phyloP scores from a whole-genome alignment of 1,284 basidiomycete species.

The Marasmius oreades region DNA sequence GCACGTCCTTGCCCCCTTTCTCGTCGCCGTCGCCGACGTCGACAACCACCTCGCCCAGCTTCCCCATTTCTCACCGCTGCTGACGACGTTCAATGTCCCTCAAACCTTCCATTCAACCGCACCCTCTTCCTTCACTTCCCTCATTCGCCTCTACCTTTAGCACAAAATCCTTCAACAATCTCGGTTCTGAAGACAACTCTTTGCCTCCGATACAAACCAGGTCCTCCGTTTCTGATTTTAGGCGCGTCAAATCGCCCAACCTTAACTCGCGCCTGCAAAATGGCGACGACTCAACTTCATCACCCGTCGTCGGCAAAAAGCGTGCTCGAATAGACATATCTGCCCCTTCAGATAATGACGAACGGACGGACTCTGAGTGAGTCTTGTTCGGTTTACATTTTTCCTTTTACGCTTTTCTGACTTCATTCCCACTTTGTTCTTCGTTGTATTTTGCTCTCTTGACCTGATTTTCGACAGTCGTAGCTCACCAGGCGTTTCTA shows the following conservation, averaged over 20 bases:
- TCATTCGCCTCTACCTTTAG: slow-evolving; percentile 73
- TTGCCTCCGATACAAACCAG: slow-evolving; percentile 61
- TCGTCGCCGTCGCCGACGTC: slow-evolving; percentile 12
- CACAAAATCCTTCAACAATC: slow-evolving; percentile 45
- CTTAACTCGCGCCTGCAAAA: slow-evolving; percentile 27
- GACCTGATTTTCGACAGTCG: neutral
- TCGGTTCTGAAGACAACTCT: slow-evolving; percentile 41
- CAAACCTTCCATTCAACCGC: slow-evolving; percentile 38
- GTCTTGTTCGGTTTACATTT: slow-evolving; percentile 20
- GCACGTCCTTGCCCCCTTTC: slow-evolving; percentile 10
- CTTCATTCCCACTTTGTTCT: slow-evolving; percentile 14
- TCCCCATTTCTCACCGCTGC: neutral
- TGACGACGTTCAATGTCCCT: slow-evolving; percentile 9
- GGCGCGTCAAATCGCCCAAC: slow-evolving; percentile 32
- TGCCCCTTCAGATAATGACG: slow-evolving; percentile 31
- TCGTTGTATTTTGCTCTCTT: slow-evolving; percentile 21
- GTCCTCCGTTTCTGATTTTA: slow-evolving; percentile 24
- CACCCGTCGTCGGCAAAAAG: slow-evolving; percentile 34
- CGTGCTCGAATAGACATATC: slow-evolving; percentile 40
- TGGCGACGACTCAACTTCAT: slow-evolving; percentile 24
- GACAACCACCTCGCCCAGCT: neutral
- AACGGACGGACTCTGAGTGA: slow-evolving; percentile 36
- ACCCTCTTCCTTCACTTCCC: slow-evolving; percentile 58
- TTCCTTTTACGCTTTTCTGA: neutral
- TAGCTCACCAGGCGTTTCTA: slow-evolving; percentile 43